Evolutionary conservation across 2,329 filamentous ascomycete species (phyloP), one percentile per base, ranked within the genome.

Genomic region (Zarea fungicola): DNA sequence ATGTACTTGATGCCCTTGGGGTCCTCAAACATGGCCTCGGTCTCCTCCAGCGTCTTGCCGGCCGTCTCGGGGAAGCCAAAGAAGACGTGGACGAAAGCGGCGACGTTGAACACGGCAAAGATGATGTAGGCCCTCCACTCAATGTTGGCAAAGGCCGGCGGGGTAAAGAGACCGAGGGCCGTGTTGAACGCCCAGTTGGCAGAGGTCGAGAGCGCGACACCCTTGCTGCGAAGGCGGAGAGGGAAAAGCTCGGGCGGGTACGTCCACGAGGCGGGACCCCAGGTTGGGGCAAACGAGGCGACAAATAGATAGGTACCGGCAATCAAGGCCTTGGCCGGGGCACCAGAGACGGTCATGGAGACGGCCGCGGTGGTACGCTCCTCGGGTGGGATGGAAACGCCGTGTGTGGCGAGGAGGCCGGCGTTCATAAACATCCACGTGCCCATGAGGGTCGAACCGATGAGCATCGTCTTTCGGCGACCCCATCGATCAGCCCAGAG

Each of bases 401-500:
- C 76, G 48, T 76, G 67, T 3, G 60, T 64, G 6, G 72, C 75
- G 54, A 81, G 71, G 10, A 79, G 66, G 6, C 69, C 77, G 3
- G 73, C 77, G 19, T 79, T 78, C 42, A 75, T 64, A 31, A 75
- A 79, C 60, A 80, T 78, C 54, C 74, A 86, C 1, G 77, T 58
- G 4, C 72, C 78, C 84, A 87, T 87, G 21, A 83, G 79, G 18
- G 84, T 67, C 29, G 74, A 79, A 50, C 84, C 84, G n/a, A 75
- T 65, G 42, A 87, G 79, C 51, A 88, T 75, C 7, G 86, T 72
- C 49, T 81, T 78, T 39, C 84, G 83, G 54, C 87, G 86, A 40
- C 88, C 88, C 81, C 84, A 88, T 48, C 75, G 73, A 57, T 93
- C 87, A 58, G 91, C 78, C 70, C 73, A 91, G 49, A 91, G 66